phyloP scores from a whole-genome alignment of 1,284 basidiomycete genomes.

The Tylopilus orsonianus region DNA sequence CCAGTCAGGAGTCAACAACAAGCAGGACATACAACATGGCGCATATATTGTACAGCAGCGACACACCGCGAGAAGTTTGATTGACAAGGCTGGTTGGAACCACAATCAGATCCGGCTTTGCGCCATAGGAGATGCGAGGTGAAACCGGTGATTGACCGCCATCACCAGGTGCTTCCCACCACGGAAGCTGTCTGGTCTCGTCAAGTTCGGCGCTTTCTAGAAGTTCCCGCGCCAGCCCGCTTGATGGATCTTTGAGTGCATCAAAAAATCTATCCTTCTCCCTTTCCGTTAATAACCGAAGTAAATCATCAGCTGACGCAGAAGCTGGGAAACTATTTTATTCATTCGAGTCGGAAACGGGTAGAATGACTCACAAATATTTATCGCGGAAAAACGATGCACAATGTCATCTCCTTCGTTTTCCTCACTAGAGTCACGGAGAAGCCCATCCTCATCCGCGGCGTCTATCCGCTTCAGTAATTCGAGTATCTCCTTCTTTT shows the following conservation, averaged over 20 bases:
- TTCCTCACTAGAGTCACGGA: slow-evolving; percentile 41
- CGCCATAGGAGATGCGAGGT: slow-evolving; percentile 33
- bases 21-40: slow-evolving; percentile 56
- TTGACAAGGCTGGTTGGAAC: slow-evolving; percentile 52
- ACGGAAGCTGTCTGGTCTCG: slow-evolving; percentile 49
- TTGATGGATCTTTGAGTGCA: slow-evolving; percentile 56
- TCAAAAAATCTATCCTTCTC: slow-evolving; percentile 61
- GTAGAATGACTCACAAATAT: slow-evolving; percentile 55
- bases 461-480: slow-evolving; percentile 72
- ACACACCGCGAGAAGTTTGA: slow-evolving; percentile 39
- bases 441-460: slow-evolving; percentile 36
- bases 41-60: slow-evolving; percentile 63
- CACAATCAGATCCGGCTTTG: slow-evolving; percentile 44
- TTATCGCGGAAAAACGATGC: slow-evolving; percentile 51
- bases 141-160: not conserved
- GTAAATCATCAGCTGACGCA: slow-evolving; percentile 58
- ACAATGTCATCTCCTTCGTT: slow-evolving; percentile 47
- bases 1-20: not conserved
- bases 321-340: slow-evolving; percentile 42
- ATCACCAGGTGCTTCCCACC: slow-evolving; percentile 54
- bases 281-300: slow-evolving; percentile 55
- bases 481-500: slow-evolving; percentile 64
- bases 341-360: not conserved
- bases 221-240: slow-evolving; percentile 56
- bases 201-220: slow-evolving; percentile 58